Conservation (phyloP, 257 asterid species). For the Eustoma russellianum region DNA sequence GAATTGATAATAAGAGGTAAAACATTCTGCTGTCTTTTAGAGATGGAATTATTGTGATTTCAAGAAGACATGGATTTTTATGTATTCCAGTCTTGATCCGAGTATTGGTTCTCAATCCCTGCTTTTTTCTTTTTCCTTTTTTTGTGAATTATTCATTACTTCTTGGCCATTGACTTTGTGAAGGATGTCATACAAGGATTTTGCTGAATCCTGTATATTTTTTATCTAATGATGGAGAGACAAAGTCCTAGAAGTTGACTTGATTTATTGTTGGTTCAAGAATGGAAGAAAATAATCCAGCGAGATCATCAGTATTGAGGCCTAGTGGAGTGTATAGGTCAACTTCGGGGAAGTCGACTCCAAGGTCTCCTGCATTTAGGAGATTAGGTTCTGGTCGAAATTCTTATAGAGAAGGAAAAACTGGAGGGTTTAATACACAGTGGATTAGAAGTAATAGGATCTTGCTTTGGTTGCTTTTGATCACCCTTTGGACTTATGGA, state of each 20-base stretch:
- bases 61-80: too few species aligned
- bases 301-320: slow-evolving; percentile 58
- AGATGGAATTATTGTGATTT: too few species aligned
- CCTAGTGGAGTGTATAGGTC: slow-evolving; percentile 46
- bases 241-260: too few species aligned
- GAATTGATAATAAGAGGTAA: too few species aligned
- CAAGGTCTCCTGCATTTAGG: slow-evolving; percentile 76
- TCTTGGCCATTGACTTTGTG: background rate
- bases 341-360: slow-evolving; percentile 63
- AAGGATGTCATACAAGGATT: slow-evolving; percentile 3
- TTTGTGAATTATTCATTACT: background rate
- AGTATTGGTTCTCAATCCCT: too few species aligned
- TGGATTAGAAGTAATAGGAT: slow-evolving; percentile 71
- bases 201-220: background rate
- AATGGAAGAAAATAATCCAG: slow-evolving; percentile 70
- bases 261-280: slow-evolving; percentile 1
- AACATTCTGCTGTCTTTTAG: too few species aligned
- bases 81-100: too few species aligned
- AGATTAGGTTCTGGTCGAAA: slow-evolving; percentile 57
- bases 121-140: too few species aligned
- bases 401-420: slow-evolving; percentile 50
- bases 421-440: slow-evolving; percentile 26
- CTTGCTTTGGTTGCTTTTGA: slow-evolving; percentile 86
- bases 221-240: background rate
- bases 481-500: slow-evolving; percentile 95